Percentiles rank a stretch among this genome's conserved stretches.
phyloP scores from a whole-genome alignment of 805 yeast species.

The Helenozyma baotianmanensis region DNA sequence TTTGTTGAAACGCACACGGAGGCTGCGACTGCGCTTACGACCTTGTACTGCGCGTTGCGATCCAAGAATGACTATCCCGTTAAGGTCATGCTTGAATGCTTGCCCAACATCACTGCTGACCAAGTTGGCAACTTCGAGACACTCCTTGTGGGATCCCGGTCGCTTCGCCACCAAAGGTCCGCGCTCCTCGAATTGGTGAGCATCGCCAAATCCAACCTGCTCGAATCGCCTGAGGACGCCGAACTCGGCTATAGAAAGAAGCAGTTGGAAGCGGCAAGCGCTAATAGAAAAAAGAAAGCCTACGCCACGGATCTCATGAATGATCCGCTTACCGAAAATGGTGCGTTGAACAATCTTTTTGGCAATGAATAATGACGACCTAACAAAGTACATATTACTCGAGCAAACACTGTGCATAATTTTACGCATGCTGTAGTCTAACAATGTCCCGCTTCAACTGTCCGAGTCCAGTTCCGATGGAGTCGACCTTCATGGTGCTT shows the following conservation, averaged over 20 bases:
- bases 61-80: conserved; percentile 68
- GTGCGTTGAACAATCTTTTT: conserved; percentile 58
- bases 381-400: not conserved
- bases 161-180: conserved; percentile 73
- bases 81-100: conserved; percentile 46
- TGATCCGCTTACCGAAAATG: conserved; percentile 68
- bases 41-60: conserved; percentile 69
- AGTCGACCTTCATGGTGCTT: conserved; percentile 6
- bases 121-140: conserved; percentile 62
- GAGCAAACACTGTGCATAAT: no score
- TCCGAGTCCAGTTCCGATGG: conserved; percentile 11
- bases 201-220: conserved; percentile 44
- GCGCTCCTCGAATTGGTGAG: conserved; percentile 74
- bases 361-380: conserved; percentile 41
- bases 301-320: conserved; percentile 51
- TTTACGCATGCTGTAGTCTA: conserved; percentile 5
- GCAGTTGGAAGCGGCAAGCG: conserved; percentile 46
- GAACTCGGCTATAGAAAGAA: conserved; percentile 47
- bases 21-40: conserved; percentile 84
- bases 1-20: conserved; percentile 86
- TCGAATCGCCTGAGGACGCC: conserved; percentile 22
- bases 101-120: conserved; percentile 53
- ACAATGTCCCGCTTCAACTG: conserved; percentile 16
- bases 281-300: conserved; percentile 44
- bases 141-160: conserved; percentile 57